Percentiles rank a stretch among this genome's conserved stretches.
Evolutionary conservation across 768 basidiomycete genomes (phyloP).

Genomic region (Tylopilus sp.): DNA sequence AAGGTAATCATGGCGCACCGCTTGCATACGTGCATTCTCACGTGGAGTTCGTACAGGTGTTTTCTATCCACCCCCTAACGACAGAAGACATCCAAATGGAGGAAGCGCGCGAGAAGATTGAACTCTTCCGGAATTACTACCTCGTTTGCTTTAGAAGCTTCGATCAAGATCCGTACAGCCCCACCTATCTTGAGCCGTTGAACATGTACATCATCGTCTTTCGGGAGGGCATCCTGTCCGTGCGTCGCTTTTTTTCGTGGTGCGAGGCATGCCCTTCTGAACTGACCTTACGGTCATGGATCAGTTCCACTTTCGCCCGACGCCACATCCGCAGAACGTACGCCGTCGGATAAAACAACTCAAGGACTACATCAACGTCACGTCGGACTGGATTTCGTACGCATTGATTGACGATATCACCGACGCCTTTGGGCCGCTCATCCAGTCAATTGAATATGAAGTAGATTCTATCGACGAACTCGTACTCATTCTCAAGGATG

Average conservation of each 20-base stretch:
- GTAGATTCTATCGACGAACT: conserved; percentile 99
- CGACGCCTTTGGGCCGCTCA: conserved; percentile 97
- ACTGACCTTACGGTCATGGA: neutral
- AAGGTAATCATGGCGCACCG: conserved; percentile 49
- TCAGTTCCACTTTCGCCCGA: conserved; percentile 96
- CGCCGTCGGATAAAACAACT: conserved; percentile 97
- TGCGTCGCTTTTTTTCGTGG: conserved; percentile 37
- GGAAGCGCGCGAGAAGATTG: conserved; percentile 99
- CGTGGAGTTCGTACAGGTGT: conserved; percentile 58
- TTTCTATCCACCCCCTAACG: conserved; percentile 94
- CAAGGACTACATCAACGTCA: conserved; percentile 98
- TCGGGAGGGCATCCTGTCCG: conserved; percentile 92
- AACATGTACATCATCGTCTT: conserved; percentile 99
- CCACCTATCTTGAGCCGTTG: conserved; percentile 94
- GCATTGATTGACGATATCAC: conserved; percentile 99
- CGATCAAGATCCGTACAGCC: conserved; percentile 97
- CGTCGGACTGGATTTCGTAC: conserved; percentile 99
- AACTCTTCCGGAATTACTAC: conserved; percentile 97
- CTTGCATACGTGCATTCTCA: conserved; percentile 1
- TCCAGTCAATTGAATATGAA: conserved; percentile 98
- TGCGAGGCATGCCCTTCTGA: neutral
- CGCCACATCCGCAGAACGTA: conserved; percentile 97
- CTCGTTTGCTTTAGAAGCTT: conserved; percentile 99
- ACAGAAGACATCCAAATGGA: conserved; percentile 99
- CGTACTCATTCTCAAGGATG: conserved; percentile 83